A percentile compares a stretch with the other conserved stretches of the same genome.
phyloP scores from a whole-genome alignment of 2,329 filamentous ascomycete genomes.

The Zymoseptoria tritici region DNA sequence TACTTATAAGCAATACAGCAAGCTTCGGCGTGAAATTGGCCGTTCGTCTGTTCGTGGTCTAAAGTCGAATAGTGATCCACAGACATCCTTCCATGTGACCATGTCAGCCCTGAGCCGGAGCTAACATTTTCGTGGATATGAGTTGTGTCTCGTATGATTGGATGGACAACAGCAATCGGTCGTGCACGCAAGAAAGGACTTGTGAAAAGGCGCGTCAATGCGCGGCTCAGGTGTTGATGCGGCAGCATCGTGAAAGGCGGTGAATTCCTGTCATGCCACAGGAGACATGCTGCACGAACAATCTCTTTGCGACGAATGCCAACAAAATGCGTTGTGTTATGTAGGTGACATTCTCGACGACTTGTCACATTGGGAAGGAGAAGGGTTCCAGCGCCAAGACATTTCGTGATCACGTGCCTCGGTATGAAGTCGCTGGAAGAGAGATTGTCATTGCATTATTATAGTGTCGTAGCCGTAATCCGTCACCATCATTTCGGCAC shows the following conservation, averaged over 20 bases:
- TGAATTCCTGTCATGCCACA: background rate
- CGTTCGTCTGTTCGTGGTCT: background rate
- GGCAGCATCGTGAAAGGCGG: background rate
- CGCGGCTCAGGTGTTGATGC: background rate
- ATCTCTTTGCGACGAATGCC: background rate
- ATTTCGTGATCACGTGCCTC: background rate
- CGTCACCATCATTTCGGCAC: background rate
- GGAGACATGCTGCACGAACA: background rate
- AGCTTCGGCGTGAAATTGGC: background rate
- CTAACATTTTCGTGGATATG: background rate
- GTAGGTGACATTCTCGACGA: background rate
- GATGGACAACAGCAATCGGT: background rate
- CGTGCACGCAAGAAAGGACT: background rate
- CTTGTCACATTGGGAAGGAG: background rate
- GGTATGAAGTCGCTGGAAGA: background rate
- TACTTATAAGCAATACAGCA: background rate
- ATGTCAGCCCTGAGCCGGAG: background rate
- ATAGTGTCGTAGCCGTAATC: background rate
- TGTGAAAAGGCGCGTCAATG: background rate
- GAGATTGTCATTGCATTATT: background rate
- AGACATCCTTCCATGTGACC: background rate
- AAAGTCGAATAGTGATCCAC: background rate
- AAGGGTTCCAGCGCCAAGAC: background rate
- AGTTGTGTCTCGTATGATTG: background rate
- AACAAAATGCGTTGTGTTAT: background rate